Evolutionary conservation across 306 rosid species (phyloP).

Genomic region (Pterocarpus macrocarpus): DNA sequence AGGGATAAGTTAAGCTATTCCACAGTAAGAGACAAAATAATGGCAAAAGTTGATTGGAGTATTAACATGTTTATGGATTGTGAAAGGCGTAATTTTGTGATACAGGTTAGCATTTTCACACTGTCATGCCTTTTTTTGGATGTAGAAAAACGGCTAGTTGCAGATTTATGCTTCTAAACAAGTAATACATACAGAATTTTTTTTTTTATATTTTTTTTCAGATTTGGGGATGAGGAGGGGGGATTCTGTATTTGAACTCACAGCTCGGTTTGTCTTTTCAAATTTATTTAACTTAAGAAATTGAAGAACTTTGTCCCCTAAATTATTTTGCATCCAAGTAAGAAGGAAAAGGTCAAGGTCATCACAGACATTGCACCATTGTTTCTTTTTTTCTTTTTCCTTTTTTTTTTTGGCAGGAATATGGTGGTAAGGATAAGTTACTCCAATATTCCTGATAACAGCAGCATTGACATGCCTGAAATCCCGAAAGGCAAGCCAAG

Average conservation of each 20-base stretch:
- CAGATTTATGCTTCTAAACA: not conserved
- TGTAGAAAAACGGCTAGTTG: not conserved
- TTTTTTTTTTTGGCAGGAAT: not conserved
- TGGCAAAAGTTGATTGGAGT: slow-evolving; percentile 79
- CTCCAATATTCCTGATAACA: too few relatives aligned
- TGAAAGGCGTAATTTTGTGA: slow-evolving; percentile 94
- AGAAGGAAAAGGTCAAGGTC: not conserved
- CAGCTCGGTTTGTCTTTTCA: not conserved
- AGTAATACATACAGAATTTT: not conserved
- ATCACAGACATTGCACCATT: slow-evolving; percentile 7
- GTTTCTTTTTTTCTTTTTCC: too few relatives aligned
- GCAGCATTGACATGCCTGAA: too few relatives aligned
- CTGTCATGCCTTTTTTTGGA: slow-evolving; percentile 29
- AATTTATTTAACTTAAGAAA: not conserved
- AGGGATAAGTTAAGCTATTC: slow-evolving; percentile 97
- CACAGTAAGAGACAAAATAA: slow-evolving; percentile 86
- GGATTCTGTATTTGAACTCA: not conserved
- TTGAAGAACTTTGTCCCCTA: too few relatives aligned
- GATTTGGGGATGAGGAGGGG: not conserved
- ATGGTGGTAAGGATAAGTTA: too few relatives aligned
- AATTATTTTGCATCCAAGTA: too few relatives aligned
- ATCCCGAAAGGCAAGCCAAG: too few relatives aligned
- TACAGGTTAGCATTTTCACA: slow-evolving; percentile 67
- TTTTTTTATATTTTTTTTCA: not conserved
- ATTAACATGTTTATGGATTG: slow-evolving; percentile 91